phyloP scores from a whole-genome alignment of 192 early-diverging fungal genomes.

The Polychytrium aggregatum region DNA sequence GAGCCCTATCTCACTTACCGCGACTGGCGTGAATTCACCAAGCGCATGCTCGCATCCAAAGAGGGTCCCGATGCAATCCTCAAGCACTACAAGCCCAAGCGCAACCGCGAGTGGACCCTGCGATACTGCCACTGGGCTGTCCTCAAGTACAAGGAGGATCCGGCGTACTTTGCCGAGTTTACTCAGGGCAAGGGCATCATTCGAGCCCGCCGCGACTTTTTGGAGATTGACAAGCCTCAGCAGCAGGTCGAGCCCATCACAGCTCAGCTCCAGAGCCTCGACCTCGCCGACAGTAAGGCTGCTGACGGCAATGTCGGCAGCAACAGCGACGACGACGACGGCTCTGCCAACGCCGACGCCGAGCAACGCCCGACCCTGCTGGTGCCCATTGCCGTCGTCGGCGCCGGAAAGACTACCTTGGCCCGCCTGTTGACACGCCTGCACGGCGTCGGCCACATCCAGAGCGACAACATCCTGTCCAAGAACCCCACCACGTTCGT shows the following conservation, averaged over 20 bases:
- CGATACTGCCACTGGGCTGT: too few species aligned
- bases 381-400: slow-evolving; percentile 69
- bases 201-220: slow-evolving; percentile 62
- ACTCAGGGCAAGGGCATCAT: slow-evolving; percentile 92
- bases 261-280: too few species aligned
- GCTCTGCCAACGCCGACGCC: not conserved
- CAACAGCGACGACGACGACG: not conserved
- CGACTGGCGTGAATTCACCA: slow-evolving; percentile 94
- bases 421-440: slow-evolving; percentile 13
- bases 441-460: slow-evolving; percentile 52
- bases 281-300: too few species aligned
- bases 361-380: slow-evolving; percentile 32
- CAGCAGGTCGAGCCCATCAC: too few species aligned
- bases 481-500: slow-evolving; percentile 53
- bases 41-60: slow-evolving; percentile 34
- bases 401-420: slow-evolving; percentile 56
- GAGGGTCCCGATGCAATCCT: slow-evolving; percentile 42
- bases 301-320: not conserved
- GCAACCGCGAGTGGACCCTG: too few species aligned
- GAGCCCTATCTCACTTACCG: slow-evolving; percentile 89
- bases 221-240: too few species aligned
- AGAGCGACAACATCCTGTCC: slow-evolving; percentile 64
- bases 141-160: too few species aligned
- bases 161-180: too few species aligned
- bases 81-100: slow-evolving; percentile 45